phyloP scores from a whole-genome alignment of 495 filamentous ascomycete genomes.

The Penicillium bialowiezense region DNA sequence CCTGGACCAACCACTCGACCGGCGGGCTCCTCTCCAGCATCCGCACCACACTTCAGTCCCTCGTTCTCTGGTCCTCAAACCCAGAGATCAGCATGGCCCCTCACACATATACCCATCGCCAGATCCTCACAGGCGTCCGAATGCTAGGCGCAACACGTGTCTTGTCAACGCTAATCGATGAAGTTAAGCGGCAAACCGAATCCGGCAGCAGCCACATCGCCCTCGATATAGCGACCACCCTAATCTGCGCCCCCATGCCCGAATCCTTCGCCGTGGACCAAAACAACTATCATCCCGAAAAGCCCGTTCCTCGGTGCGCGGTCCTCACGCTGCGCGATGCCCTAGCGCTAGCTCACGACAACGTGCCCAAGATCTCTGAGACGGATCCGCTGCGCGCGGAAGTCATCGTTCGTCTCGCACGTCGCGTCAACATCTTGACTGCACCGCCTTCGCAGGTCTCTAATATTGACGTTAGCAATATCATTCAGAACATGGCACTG shows the following conservation, averaged over 20 bases:
- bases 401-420: slow-evolving; percentile 69
- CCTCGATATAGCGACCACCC: slow-evolving; percentile 69
- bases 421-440: slow-evolving; percentile 65
- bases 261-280: slow-evolving; percentile 47
- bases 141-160: slow-evolving; percentile 67
- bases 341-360: slow-evolving; percentile 61
- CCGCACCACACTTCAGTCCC: slow-evolving; percentile 61
- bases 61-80: slow-evolving; percentile 71
- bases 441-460: slow-evolving; percentile 40
- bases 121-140: slow-evolving; percentile 62
- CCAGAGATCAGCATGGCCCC: slow-evolving; percentile 63
- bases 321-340: slow-evolving; percentile 64
- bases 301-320: slow-evolving; percentile 35
- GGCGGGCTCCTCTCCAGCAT: slow-evolving; percentile 63
- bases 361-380: slow-evolving; percentile 59
- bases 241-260: slow-evolving; percentile 69
- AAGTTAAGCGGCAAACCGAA: slow-evolving; percentile 58
- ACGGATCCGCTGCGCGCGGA: slow-evolving; percentile 61
- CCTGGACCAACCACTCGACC: slow-evolving; percentile 61
- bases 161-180: slow-evolving; percentile 62
- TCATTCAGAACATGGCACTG: slow-evolving; percentile 41
- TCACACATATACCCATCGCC: slow-evolving; percentile 75
- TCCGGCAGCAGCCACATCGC: slow-evolving; percentile 57
- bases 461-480: slow-evolving; percentile 41
- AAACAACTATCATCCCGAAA: slow-evolving; percentile 37